Evolutionary conservation across 257 asterid species (phyloP), one percentile per base, ranked within the genome.

Genomic region (Jacaranda mimosifolia): DNA sequence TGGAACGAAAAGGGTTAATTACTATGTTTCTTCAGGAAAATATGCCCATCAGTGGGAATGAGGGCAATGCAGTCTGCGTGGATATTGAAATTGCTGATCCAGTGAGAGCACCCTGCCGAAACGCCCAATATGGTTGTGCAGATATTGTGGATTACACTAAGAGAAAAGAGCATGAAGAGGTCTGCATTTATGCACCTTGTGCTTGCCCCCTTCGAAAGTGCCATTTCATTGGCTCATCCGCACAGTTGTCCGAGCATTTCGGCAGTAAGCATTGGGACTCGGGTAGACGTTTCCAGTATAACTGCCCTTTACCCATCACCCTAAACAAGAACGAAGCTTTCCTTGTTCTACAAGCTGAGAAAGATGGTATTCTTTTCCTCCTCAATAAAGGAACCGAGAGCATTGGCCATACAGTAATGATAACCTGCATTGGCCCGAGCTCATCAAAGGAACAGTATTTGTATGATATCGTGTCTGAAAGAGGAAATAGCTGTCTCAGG

Each of bases 401-500:
- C 21, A 88, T 95, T 3, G 99, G 98, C 64, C 85, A 88, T 57
- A 86, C 88, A 2, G 81, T 93, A 43, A 81, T 85, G 92, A 76
- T 96, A 72, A 93, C 97, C n/a, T 93, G 97, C 85, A 80, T 93
- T n/a, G 77, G 92, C 72, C 97, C 98, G 0, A 84, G 91, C 74
- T 85, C 90, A 18, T 86, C 87, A 7, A 85, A 82, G 83, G 96
- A 84, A 65, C 92, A 85, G 65, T 90, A 83, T 80, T 84, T 85
- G 68, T 96, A 96, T 45, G 94, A 93, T 72, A 81, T 91, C 18
- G 89, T 82, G 11, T 85, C 99, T 9, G 98, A 93, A 80, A 86
- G 91, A 82, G 97, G 99, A 59, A 89, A 88, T 76, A 90, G 94
- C 81, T 96, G 97, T 48, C 88, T 95, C 42, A 89, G 97, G 75